phyloP scores from a whole-genome alignment of 495 filamentous ascomycete species.

The Chaetomium fimeti region DNA sequence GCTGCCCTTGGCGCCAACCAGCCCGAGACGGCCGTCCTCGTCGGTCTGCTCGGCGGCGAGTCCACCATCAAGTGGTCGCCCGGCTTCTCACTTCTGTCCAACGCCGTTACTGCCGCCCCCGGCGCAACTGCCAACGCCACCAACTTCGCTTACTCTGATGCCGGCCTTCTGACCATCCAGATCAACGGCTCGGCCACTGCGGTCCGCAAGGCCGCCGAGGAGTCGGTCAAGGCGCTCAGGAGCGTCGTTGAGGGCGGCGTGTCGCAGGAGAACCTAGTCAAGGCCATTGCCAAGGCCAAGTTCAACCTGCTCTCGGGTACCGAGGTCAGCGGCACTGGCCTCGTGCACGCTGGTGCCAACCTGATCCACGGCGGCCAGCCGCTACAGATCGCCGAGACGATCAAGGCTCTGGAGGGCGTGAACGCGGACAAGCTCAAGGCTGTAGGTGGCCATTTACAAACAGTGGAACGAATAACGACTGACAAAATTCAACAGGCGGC shows the following conservation, averaged over 20 bases:
- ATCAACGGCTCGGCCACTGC: slow-evolving; percentile 69
- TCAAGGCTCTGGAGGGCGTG: slow-evolving; percentile 75
- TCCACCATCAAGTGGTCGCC: slow-evolving; percentile 93
- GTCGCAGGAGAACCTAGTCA: slow-evolving; percentile 79
- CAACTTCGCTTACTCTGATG: slow-evolving; percentile 87
- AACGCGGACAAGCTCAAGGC: slow-evolving; percentile 80
- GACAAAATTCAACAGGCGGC: slow-evolving; percentile 60
- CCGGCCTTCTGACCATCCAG: slow-evolving; percentile 81
- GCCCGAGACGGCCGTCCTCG: slow-evolving; percentile 84
- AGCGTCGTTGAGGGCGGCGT: slow-evolving; percentile 70
- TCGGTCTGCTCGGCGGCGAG: slow-evolving; percentile 85
- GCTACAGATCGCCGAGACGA: slow-evolving; percentile 79
- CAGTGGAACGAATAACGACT: slow-evolving; percentile 15
- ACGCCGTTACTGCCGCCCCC: slow-evolving; percentile 64
- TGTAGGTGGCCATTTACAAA: slow-evolving; percentile 54
- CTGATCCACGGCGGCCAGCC: slow-evolving; percentile 76
- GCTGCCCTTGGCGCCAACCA: slow-evolving; percentile 77
- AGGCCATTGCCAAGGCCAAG: slow-evolving; percentile 89
- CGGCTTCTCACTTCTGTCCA: slow-evolving; percentile 84
- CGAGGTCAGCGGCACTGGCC: slow-evolving; percentile 72
- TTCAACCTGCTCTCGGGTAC: slow-evolving; percentile 86
- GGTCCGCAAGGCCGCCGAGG: slow-evolving; percentile 56
- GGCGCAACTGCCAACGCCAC: slow-evolving; percentile 66
- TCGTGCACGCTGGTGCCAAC: slow-evolving; percentile 51
- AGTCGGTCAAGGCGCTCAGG: slow-evolving; percentile 78